Percentiles rank a stretch among this genome's conserved stretches.
phyloP scores from a whole-genome alignment of 148 eudicot genomes.

The Linanthus parryae region DNA sequence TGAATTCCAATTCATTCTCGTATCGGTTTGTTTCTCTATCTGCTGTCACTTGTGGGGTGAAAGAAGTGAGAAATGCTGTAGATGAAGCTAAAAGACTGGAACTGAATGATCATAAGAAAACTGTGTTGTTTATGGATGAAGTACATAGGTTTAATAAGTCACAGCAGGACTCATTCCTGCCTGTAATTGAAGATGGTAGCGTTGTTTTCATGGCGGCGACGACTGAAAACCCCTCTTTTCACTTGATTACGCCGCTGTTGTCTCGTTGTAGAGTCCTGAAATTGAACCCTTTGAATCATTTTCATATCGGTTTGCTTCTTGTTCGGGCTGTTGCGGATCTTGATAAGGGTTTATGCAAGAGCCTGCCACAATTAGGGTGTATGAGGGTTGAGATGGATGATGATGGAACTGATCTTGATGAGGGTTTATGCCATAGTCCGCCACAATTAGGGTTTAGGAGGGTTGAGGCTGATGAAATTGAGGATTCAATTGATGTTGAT shows the following conservation, averaged over 20 bases:
- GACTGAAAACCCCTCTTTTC: conserved; percentile 91
- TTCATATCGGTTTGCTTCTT: conserved; percentile 30
- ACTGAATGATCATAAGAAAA: conserved; percentile 33
- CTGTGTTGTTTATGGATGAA: conserved; percentile 79
- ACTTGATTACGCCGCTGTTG: conserved; percentile 75
- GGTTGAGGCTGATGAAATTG: too few relatives aligned
- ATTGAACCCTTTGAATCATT: conserved; percentile 41
- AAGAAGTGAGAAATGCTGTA: conserved; percentile 74
- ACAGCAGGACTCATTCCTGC: conserved; percentile 83
- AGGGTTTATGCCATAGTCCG: too few relatives aligned
- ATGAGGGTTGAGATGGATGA: conserved; percentile 27
- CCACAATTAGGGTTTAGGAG: too few relatives aligned
- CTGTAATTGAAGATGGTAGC: conserved; percentile 89
- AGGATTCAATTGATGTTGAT: too few relatives aligned
- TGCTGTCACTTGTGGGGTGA: conserved; percentile 71
- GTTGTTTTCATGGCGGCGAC: conserved; percentile 86
- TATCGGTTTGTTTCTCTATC: conserved; percentile 63
- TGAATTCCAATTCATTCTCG: conserved; percentile 13
- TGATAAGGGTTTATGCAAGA: conserved; percentile 36
- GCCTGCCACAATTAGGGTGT: conserved; percentile 17
- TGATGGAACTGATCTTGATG: too few relatives aligned
- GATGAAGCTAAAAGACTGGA: conserved; percentile 48
- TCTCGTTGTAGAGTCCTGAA: conserved; percentile 70
- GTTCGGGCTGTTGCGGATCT: conserved; percentile 44
- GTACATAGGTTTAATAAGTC: conserved; percentile 90